Evolutionary conservation across 176 grass and related monocot genomes (phyloP).

Genomic region (Guadua angustifolia): DNA sequence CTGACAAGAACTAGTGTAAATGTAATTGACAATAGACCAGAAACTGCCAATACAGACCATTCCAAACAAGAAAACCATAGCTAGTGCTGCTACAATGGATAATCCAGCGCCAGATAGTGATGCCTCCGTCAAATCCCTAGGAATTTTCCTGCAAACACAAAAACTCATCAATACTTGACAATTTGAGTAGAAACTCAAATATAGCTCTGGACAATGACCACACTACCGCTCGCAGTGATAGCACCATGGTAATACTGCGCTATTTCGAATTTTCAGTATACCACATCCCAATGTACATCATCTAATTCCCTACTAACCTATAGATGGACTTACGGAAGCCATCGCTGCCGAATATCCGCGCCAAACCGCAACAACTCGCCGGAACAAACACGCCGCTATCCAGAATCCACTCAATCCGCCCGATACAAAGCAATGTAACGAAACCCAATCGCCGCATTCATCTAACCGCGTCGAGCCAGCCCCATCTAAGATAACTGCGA

Average conservation of each 20-base stretch:
- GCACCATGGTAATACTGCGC: background rate
- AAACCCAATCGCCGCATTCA: background rate
- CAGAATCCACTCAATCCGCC: background rate
- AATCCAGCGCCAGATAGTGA: conserved; percentile 92
- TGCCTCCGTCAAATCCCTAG: conserved; percentile 95
- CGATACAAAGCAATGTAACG: background rate
- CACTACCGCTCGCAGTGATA: background rate
- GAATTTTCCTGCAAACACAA: conserved; percentile 80
- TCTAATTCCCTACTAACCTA: background rate
- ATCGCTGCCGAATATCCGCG: background rate
- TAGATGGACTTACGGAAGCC: background rate
- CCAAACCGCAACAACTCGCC: background rate
- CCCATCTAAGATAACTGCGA: background rate
- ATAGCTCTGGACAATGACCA: background rate
- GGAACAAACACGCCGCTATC: background rate
- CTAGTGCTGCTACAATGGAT: conserved; percentile 79
- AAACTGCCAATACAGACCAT: conserved; percentile 61
- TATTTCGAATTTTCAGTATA: background rate
- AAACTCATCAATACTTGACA: background rate
- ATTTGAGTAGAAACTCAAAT: conserved; percentile 12
- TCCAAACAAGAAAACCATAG: conserved; percentile 93
- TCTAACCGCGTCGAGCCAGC: background rate
- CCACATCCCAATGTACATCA: background rate
- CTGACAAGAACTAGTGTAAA: background rate
- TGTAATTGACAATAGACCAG: background rate